phyloP scores from a whole-genome alignment of 2,329 filamentous ascomycete genomes.

The Samsoniella hepiali region DNA sequence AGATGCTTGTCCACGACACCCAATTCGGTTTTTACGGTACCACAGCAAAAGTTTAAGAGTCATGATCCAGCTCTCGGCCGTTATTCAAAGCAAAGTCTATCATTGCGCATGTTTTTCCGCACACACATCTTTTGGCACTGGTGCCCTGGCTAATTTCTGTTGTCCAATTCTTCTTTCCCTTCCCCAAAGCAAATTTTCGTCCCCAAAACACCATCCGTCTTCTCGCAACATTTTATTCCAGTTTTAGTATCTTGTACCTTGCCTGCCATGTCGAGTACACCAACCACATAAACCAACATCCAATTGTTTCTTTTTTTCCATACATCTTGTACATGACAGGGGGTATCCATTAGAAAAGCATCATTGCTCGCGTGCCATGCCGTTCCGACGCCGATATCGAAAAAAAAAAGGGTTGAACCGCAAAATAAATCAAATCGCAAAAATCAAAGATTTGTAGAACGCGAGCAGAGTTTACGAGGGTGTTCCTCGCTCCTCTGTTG shows the following conservation, averaged over 20 bases:
- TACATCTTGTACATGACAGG: constrained; percentile 9
- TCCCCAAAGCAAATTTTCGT: not conserved
- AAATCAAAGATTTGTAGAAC: constrained; percentile 32
- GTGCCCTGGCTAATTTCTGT: not conserved
- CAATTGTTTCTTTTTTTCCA: not conserved
- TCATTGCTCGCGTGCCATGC: constrained; percentile 8
- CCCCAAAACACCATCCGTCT: not conserved
- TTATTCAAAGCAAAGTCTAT: constrained; percentile 5
- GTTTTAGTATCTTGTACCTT: not conserved
- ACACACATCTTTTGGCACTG: not conserved
- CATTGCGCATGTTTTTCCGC: not conserved
- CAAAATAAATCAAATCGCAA: not conserved
- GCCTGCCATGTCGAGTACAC: constrained; percentile 7
- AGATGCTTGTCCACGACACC: no score
- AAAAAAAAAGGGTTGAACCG: not conserved
- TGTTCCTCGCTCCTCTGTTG: constrained; percentile 48
- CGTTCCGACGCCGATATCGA: constrained; percentile 2
- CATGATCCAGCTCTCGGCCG: not conserved
- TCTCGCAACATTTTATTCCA: not conserved
- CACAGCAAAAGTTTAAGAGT: not conserved
- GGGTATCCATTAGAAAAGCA: constrained; percentile 13
- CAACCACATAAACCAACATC: not conserved
- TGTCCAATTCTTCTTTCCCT: not conserved
- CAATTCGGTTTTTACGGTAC: no score
- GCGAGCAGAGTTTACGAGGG: constrained; percentile 37